Evolutionary conservation across 2,329 filamentous ascomycete species (phyloP).

Genomic region (Monosporascus sp.): DNA sequence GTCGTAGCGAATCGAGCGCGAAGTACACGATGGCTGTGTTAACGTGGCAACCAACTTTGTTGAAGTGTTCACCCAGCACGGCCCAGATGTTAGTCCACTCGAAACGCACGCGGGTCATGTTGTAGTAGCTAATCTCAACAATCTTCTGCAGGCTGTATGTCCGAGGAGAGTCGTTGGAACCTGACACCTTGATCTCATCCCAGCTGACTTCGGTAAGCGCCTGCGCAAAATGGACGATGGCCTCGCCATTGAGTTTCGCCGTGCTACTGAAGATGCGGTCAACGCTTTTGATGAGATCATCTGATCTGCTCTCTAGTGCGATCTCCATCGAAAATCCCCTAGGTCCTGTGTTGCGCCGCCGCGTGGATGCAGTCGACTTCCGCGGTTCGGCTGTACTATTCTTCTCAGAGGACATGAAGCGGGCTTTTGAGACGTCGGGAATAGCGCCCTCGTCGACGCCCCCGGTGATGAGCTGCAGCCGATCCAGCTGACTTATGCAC

Average conservation of each 20-base stretch:
- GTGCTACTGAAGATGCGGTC: conserved; percentile 97
- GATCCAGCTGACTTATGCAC: conserved; percentile 91
- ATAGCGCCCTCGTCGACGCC: conserved; percentile 90
- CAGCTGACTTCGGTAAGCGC: conserved; percentile 94
- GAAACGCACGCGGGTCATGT: conserved; percentile 97
- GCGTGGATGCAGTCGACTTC: conserved; percentile 60
- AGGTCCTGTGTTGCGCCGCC: conserved; percentile 50
- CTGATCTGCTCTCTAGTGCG: conserved; percentile 84
- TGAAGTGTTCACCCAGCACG: conserved; percentile 97
- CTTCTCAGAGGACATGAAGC: conserved; percentile 59
- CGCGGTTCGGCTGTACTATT: conserved; percentile 52
- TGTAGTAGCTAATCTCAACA: conserved; percentile 98
- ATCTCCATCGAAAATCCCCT: conserved; percentile 71
- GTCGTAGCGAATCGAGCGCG: conserved; percentile 87
- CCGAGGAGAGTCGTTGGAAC: conserved; percentile 88
- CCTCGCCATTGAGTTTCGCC: conserved; percentile 84
- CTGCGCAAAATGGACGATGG: conserved; percentile 90
- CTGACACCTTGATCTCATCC: conserved; percentile 98
- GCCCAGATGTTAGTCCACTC: conserved; percentile 99
- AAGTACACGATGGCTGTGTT: conserved; percentile 98
- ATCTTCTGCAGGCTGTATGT: conserved; percentile 98
- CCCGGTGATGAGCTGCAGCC: conserved; percentile 88
- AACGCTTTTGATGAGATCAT: conserved; percentile 87
- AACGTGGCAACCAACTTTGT: conserved; percentile 90
- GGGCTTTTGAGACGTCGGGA: conserved; percentile 83